Percentiles rank a stretch among this genome's conserved stretches.
These are phyloP conservation scores for Mycena capillaripes DNA, from an alignment of 768 basidiomycete genomes.

Conservation along the genomic window DNA sequence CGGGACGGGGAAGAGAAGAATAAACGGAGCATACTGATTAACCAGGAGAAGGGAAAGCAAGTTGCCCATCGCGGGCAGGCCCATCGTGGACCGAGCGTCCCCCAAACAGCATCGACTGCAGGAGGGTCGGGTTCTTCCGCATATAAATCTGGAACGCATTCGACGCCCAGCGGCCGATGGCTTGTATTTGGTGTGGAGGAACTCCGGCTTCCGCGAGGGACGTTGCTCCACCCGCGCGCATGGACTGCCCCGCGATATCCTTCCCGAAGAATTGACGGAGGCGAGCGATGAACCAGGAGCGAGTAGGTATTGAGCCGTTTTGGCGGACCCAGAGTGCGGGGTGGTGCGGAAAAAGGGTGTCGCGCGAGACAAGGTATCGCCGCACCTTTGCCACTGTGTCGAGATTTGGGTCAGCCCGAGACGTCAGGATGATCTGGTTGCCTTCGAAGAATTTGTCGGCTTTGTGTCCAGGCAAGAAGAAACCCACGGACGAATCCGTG, in stretches of 20 bases:
- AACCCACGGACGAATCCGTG: background rate
- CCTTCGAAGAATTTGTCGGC: conserved; percentile 14
- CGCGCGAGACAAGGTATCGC: background rate
- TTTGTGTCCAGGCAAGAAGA: background rate
- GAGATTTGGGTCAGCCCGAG: conserved; percentile 1
- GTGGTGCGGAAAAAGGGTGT: background rate
- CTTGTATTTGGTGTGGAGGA: background rate
- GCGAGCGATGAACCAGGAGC: background rate
- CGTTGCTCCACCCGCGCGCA: background rate
- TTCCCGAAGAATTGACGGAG: background rate
- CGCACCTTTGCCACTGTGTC: background rate
- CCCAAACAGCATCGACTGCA: conserved; percentile 2
- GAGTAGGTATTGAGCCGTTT: background rate
- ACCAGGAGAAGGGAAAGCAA: too few species aligned
- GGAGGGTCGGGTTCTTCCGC: background rate
- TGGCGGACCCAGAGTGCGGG: background rate
- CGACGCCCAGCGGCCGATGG: background rate
- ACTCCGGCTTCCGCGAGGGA: background rate
- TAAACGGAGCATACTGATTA: too few species aligned
- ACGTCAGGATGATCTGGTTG: background rate
- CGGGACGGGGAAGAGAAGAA: too few species aligned
- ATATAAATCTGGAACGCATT: conserved; percentile 3
- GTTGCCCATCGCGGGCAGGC: background rate
- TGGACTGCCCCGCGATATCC: background rate
- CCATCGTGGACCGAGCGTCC: background rate